Base-by-base conservation (phyloP, 2,329 filamentous ascomycete species). In the Periconia digitata region DNA sequence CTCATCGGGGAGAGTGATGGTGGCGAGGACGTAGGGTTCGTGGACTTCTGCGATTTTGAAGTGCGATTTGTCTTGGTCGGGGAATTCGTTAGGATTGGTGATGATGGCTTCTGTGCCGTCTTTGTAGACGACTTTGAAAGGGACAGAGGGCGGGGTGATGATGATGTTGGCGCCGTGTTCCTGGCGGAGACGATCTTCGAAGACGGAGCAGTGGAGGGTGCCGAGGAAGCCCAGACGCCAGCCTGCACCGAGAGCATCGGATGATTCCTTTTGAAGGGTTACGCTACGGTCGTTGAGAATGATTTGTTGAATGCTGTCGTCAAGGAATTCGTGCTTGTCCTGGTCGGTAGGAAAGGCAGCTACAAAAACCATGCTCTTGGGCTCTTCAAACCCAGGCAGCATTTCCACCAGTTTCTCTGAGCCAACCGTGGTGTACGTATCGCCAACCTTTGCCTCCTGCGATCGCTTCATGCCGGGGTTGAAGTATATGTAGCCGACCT, bases 341-440 rank as follows among this genome's bases (percentile, higher is more conserved):
- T 95, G 91, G 63, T 99, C 92, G 0, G 92, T 91, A 0, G 94
- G 94, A 62, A 96, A 99, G 0, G 94, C 94, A 1, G 92, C 92
- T 3, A 99, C 94, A 60, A 99, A 99, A 4, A 99, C 94, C 94
- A 99, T 99, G 6, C 92, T 88, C 71, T 99, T 95, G 1, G 94
- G 92, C 70, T 99, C 94, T 67, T 96, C 92, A 52, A 99, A 99
- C 2, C 92, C 94, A 0, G 91, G 90, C 45, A 92, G 86, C 12
- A 89, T 85, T 69, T 92, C 80, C 2, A 99, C 91, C 0, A 80
- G 64, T 49, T 84, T 82, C 72, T 96, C 89, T 18, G 77, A 84
- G 2, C 90, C 91, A 3, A 91, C 81, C 1, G 83, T 88, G 0
- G 94, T 97, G 63, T 91, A 96, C 0, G 94, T 99, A 64, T 99